Evolutionary conservation across 2,329 filamentous ascomycete species (phyloP), one percentile per base, ranked within the genome.

Genomic region (Fusarium chlamydosporum): DNA sequence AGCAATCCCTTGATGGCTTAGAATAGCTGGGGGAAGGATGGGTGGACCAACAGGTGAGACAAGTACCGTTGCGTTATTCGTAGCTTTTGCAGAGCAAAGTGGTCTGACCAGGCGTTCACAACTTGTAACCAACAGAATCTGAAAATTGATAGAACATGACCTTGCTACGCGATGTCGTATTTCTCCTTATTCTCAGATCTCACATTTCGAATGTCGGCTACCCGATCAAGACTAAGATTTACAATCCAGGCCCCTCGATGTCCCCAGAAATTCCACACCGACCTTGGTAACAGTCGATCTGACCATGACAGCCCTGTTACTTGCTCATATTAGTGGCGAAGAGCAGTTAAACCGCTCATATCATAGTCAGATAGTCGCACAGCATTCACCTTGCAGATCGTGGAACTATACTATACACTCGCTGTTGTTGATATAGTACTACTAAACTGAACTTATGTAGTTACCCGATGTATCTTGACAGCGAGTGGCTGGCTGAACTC

Each of bases 341-440:
- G 16, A n/a, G 18, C n/a, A 27, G 16, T 29, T 51, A 6, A 40
- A 51, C 47, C 38, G n/a, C 47, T 51, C 47, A 51, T 51, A 27
- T 38, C 33, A 37, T 50, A 10, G 6, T 12, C 7, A 10, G 10
- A 51, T 7, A 9, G 23, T 40, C 27, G 35, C 47, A 51, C 34
- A 38, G 12, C 23, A 51, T 51, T 18, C 3, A 7, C n/a, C n/a
- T 40, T 51, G 34, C 23, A 29, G 23, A 18, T 29, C n/a, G 12
- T 51, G 8, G 20, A 26, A 50, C 33, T 50, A 9, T 26, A 47
- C 29, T 47, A 34, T 38, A 27, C 16, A 40, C 35, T 18, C 47
- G 13, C 20, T 34, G 26, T 29, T 40, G 12, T 4, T 11, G 23
- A 23, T 23, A 50, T n/a, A 18, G 20, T n/a, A 27, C 33, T 13